Evolutionary conservation across 2,329 filamentous ascomycete species (phyloP), one percentile per base, ranked within the genome.

Genomic region (Hypomyces rosellus): DNA sequence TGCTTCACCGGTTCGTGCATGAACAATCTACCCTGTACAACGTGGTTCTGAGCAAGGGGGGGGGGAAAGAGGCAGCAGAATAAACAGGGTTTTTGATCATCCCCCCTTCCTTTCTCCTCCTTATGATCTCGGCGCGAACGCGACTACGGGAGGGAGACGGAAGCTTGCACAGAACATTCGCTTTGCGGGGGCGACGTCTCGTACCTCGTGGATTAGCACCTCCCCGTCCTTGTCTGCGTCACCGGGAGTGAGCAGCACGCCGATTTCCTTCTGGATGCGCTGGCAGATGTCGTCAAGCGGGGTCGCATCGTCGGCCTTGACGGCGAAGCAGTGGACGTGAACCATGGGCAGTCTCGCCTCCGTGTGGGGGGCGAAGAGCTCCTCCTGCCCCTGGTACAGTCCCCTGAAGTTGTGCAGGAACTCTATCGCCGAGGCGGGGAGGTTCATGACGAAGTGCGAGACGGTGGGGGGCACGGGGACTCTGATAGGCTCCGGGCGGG

Each of bases 81-180:
- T 12, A 13, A 14, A 51, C 40, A 30, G 45, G 15, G 15, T 18
- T 42, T 42, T 42, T 5, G 15, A 13, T 15, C 14, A 20, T n/a
- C 12, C 16, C 36, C 16, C 36, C 14, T 37, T 13, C 25, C 6
- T 8, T 30, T 30, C 25, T 30, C 34, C 34, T 33, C 34, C 37
- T 37, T 50, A 65, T 18, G 54, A 54, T 45, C 64, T 63, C 43
- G 70, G 55, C 20, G 79, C 76, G 71, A 96, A 96, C 13, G 91
- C 93, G 5, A 96, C 88, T 60, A 88, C 83, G 34, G 74, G 70
- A 2, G 93, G 93, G 53, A 99, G 65, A 55, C 90, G 81, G 70
- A 99, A 97, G 58, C 84, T 95, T 30, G 89, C 92, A 67, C 93
- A 97, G 68, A 92, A 97, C 91, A 96, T 96, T 64, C 86, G 81